Percentiles rank a stretch among this genome's conserved stretches.
These are phyloP conservation scores for Hypoxylon sp. DNA, from an alignment of 2,329 filamentous ascomycete species.

Conservation along the genomic window DNA sequence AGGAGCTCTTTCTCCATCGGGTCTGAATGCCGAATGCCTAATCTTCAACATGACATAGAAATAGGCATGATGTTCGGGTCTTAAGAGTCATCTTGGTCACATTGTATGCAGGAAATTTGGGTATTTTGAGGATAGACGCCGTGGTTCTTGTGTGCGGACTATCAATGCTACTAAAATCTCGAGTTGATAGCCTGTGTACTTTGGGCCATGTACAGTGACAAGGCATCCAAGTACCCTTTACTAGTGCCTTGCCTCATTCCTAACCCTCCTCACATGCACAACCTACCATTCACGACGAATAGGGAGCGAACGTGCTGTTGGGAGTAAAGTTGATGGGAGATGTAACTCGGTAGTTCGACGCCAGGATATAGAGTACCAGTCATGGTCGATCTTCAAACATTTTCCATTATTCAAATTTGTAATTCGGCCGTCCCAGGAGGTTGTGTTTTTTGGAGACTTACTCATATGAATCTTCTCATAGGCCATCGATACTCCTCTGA, in stretches of 20 bases:
- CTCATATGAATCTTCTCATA: slow-evolving; percentile 1
- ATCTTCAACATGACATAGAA: neutral
- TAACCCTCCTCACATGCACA: neutral
- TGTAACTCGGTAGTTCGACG: slow-evolving; percentile 2
- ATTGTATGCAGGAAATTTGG: neutral
- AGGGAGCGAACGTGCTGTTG: neutral
- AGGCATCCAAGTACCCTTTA: neutral
- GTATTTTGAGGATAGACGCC: neutral
- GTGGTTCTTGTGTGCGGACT: neutral
- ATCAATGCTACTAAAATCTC: neutral
- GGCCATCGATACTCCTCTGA: neutral
- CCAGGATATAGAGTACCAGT: neutral
- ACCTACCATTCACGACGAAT: neutral
- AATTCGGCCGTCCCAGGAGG: slow-evolving; percentile 3
- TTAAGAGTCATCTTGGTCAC: neutral
- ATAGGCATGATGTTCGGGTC: neutral
- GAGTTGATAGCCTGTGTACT: slow-evolving; percentile 1
- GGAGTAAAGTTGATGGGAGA: slow-evolving; percentile 7
- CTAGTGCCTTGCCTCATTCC: neutral
- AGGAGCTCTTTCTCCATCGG: neutral
- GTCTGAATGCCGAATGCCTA: neutral
- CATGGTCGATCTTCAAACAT: neutral
- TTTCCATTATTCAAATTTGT: slow-evolving; percentile 6
- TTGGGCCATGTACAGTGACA: slow-evolving; percentile 15
- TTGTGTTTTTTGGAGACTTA: slow-evolving; percentile 12